A percentile compares a stretch with the other conserved stretches of the same genome.
Conservation (phyloP, 2,329 filamentous ascomycete species). For the Beauveria scarabaeidicola region DNA sequence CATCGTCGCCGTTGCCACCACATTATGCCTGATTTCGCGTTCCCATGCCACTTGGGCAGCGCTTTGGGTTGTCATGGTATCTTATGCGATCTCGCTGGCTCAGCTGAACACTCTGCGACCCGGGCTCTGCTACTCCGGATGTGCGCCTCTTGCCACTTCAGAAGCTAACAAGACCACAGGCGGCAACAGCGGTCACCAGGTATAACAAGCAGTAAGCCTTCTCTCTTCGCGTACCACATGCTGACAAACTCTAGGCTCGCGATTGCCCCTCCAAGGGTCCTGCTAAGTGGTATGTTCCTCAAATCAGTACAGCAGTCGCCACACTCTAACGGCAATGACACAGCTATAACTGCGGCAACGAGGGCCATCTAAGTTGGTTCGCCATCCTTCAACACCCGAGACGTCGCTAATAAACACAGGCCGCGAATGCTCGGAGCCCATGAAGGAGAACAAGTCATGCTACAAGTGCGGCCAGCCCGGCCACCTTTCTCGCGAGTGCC, state of each 20-base stretch:
- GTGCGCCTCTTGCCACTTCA: not conserved
- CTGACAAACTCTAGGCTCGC: constrained; percentile 50
- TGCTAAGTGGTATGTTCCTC: constrained; percentile 63
- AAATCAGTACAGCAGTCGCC: not conserved
- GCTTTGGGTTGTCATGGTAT: too few species aligned
- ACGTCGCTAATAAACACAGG: constrained; percentile 35
- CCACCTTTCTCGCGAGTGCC: constrained; percentile 88
- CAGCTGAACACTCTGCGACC: too few species aligned
- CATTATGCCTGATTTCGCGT: not conserved
- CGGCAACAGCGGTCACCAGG: constrained; percentile 20
- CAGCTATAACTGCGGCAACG: constrained; percentile 72
- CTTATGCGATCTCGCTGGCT: too few species aligned
- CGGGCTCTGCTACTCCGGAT: too few species aligned
- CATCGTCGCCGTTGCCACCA: not conserved
- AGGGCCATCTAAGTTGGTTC: constrained; percentile 70
- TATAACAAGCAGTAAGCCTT: constrained; percentile 7
- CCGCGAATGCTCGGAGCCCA: constrained; percentile 83
- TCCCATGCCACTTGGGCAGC: not conserved
- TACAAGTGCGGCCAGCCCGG: constrained; percentile 74
- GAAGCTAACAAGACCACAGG: constrained; percentile 13
- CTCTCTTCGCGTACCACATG: not conserved
- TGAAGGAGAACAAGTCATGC: constrained; percentile 77
- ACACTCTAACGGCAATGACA: constrained; percentile 16
- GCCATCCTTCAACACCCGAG: not conserved
- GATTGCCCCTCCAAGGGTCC: constrained; percentile 80